These are phyloP conservation scores for Beauveria bassiana DNA, from an alignment of 2,329 filamentous ascomycete species.

Conservation along the genomic window DNA sequence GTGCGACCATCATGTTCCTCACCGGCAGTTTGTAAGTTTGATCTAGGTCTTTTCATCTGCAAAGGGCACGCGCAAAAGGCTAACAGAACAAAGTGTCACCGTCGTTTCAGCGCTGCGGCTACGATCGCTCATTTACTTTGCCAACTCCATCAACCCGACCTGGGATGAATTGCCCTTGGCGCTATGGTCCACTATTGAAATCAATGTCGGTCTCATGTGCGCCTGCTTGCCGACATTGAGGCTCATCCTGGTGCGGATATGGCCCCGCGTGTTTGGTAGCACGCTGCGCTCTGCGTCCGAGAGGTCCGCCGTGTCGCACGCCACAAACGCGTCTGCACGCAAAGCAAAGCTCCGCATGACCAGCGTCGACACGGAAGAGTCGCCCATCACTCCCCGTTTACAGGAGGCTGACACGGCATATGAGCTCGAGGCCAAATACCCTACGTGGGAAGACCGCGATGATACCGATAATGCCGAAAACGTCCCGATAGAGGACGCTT, in stretches of 20 bases:
- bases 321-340: background rate
- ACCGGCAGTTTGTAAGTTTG: slow-evolving; percentile 36
- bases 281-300: background rate
- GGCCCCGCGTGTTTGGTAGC: slow-evolving; percentile 10
- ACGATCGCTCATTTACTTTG: slow-evolving; percentile 15
- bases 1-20: slow-evolving; percentile 42
- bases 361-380: background rate
- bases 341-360: background rate
- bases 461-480: background rate
- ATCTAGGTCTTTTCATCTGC: background rate
- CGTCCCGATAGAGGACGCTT: background rate
- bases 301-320: background rate
- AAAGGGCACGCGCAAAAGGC: background rate
- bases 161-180: slow-evolving; percentile 15
- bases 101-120: slow-evolving; percentile 17
- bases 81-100: slow-evolving; percentile 14
- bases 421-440: slow-evolving; percentile 8
- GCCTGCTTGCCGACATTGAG: slow-evolving; percentile 19
- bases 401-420: background rate
- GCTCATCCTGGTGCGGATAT: slow-evolving; percentile 15
- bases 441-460: background rate
- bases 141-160: slow-evolving; percentile 16
- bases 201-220: slow-evolving; percentile 19
- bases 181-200: slow-evolving; percentile 19
- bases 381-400: background rate